phyloP scores from a whole-genome alignment of 2,329 filamentous ascomycete genomes.

The Lachnellula suecica region DNA sequence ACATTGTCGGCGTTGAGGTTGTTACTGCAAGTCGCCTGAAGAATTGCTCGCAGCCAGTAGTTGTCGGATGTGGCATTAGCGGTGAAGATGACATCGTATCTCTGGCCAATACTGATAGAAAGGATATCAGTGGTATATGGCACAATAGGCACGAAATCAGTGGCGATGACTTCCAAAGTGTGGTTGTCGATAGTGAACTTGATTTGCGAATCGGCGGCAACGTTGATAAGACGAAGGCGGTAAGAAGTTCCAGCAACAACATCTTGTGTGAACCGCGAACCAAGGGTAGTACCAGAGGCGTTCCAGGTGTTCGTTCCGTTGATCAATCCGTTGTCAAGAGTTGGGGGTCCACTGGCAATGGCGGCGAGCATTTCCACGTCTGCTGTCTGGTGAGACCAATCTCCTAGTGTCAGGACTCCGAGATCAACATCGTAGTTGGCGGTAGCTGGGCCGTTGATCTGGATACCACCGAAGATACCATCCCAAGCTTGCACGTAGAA shows the following conservation, averaged over 20 bases:
- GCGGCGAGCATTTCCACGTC: slow-evolving; percentile 8
- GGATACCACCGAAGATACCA: slow-evolving; percentile 56
- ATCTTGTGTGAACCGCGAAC: not conserved
- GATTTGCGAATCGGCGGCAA: slow-evolving; percentile 41
- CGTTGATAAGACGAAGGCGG: slow-evolving; percentile 46
- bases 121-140: slow-evolving; percentile 39
- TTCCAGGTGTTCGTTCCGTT: slow-evolving; percentile 21
- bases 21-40: slow-evolving; percentile 58
- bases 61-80: slow-evolving; percentile 44
- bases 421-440: slow-evolving; percentile 54
- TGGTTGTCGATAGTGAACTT: slow-evolving; percentile 46
- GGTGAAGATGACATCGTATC: slow-evolving; percentile 41
- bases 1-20: slow-evolving; percentile 49
- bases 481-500: slow-evolving; percentile 46
- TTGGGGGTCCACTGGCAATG: slow-evolving; percentile 8
- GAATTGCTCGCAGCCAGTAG: slow-evolving; percentile 60
- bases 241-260: slow-evolving; percentile 34
- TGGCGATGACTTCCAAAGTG: slow-evolving; percentile 57
- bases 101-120: slow-evolving; percentile 57
- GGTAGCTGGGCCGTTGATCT: slow-evolving; percentile 58
- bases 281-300: slow-evolving; percentile 10
- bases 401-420: slow-evolving; percentile 41
- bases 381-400: slow-evolving; percentile 12
- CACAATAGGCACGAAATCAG: slow-evolving; percentile 46
- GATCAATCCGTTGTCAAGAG: slow-evolving; percentile 28